Evolutionary conservation across 2,329 filamentous ascomycete genomes (phyloP).

Genomic region (Aspergillus phoenicis): DNA sequence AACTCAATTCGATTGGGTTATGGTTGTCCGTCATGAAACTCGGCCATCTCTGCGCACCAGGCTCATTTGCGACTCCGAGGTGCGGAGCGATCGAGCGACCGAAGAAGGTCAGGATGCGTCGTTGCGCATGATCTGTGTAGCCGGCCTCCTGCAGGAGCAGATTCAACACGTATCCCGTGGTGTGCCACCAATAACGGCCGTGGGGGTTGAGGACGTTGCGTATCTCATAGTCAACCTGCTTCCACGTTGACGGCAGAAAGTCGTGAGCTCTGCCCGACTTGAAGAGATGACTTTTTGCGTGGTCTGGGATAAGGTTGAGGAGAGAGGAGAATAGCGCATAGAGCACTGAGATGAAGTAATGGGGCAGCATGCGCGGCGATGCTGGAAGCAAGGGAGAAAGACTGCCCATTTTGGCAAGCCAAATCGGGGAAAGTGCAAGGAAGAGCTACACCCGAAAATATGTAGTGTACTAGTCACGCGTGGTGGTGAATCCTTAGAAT

Average conservation of each 20-base stretch:
- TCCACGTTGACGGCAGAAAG: background rate
- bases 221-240: background rate
- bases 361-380: background rate
- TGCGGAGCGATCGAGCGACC: background rate
- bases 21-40: slow-evolving; percentile 11
- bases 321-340: background rate
- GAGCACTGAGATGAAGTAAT: background rate
- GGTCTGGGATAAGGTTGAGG: background rate
- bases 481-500: too few relatives aligned
- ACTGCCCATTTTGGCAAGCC: background rate
- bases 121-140: background rate
- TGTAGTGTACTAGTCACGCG: too few relatives aligned
- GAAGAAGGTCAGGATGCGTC: background rate
- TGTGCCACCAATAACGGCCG: slow-evolving; percentile 1
- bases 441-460: background rate
- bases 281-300: background rate
- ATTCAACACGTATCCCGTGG: background rate
- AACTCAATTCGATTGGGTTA: slow-evolving; percentile 7
- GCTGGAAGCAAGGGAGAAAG: background rate
- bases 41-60: background rate
- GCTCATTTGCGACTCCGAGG: background rate
- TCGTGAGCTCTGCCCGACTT: background rate
- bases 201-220: background rate
- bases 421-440: background rate
- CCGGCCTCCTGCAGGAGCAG: background rate